These are phyloP conservation scores for Singerocomus rubriflavus DNA, from an alignment of 1,284 basidiomycete genomes.

Conservation along the genomic window DNA sequence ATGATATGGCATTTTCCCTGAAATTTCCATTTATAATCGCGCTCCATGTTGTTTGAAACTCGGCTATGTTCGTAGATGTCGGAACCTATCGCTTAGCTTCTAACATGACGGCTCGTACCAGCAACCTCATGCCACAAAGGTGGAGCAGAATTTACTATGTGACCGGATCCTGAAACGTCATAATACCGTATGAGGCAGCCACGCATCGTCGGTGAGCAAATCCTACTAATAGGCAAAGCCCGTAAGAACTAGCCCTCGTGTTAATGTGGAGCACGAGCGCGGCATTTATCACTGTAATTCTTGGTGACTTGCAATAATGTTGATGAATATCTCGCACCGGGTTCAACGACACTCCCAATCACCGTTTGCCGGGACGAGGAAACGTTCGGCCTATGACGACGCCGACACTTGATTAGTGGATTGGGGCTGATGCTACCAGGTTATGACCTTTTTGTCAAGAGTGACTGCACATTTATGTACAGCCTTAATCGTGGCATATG, in stretches of 20 bases:
- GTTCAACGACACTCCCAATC: not conserved
- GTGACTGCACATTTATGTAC: no score
- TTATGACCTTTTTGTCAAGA: no score
- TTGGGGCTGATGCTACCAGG: no score
- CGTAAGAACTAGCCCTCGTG: not conserved
- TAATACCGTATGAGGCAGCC: not conserved
- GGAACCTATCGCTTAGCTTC: no score
- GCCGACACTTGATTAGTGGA: no score
- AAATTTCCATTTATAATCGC: no score
- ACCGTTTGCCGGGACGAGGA: not conserved
- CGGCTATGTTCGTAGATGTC: no score
- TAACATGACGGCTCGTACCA: not conserved
- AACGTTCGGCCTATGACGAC: no score
- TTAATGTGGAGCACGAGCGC: not conserved
- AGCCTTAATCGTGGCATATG: no score
- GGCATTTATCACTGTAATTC: not conserved
- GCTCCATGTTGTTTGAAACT: no score
- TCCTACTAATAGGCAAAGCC: not conserved
- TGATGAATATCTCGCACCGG: not conserved
- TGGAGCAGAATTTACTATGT: not conserved
- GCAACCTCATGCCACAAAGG: slow-evolving; percentile 7
- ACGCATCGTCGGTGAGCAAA: slow-evolving; percentile 1
- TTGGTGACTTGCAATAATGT: not conserved
- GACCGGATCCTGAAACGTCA: not conserved
- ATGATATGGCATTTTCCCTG: no score